These are phyloP conservation scores for Lasiosphaeria hispida DNA, from an alignment of 495 filamentous ascomycete species.

Conservation along the genomic window DNA sequence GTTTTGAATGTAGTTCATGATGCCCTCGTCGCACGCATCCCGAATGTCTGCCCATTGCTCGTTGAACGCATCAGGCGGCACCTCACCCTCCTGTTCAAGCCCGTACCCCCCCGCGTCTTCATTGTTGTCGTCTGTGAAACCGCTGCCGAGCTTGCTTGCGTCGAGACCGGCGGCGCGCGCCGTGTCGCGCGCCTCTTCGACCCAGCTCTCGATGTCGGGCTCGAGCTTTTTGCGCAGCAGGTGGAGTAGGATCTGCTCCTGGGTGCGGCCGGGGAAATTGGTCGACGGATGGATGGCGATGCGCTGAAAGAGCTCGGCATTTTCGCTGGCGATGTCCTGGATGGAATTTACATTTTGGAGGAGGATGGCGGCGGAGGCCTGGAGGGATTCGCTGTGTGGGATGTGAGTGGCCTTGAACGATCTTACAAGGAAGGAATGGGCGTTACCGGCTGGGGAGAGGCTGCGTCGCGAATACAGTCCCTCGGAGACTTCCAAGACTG, in stretches of 20 bases:
- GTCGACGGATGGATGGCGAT: conserved; percentile 71
- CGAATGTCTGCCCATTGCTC: conserved; percentile 42
- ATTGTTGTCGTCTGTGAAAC: conserved; percentile 28
- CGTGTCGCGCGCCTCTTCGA: conserved; percentile 56
- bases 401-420: neutral
- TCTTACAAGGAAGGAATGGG: neutral
- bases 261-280: conserved; percentile 68
- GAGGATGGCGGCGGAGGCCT: conserved; percentile 63
- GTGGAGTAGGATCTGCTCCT: conserved; percentile 59
- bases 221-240: conserved; percentile 80
- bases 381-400: conserved; percentile 61
- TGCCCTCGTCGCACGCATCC: conserved; percentile 33
- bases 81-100: conserved; percentile 32
- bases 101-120: conserved; percentile 27
- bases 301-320: conserved; percentile 59
- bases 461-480: conserved; percentile 30
- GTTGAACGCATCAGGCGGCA: conserved; percentile 38
- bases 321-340: conserved; percentile 55
- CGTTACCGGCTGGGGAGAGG: conserved; percentile 40
- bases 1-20: conserved; percentile 39
- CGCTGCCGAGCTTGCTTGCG: conserved; percentile 19
- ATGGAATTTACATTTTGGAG: conserved; percentile 60
- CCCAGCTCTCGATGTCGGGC: conserved; percentile 68
- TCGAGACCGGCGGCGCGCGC: conserved; percentile 25
- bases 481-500: conserved; percentile 61